These are phyloP conservation scores for Neocallimastix lanati DNA, from an alignment of 192 early-diverging fungal genomes.

Conservation along the genomic window DNA sequence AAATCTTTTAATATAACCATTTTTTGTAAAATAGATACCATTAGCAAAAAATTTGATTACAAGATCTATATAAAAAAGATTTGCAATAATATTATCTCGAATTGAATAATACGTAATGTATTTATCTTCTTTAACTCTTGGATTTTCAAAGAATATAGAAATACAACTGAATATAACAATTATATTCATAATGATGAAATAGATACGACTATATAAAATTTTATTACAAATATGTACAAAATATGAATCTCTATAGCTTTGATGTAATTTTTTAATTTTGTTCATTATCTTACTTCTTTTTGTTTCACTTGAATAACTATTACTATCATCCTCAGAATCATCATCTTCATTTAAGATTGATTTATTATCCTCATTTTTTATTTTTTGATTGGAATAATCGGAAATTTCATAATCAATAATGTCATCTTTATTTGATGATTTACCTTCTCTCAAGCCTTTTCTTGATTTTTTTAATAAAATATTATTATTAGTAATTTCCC, in stretches of 20 bases:
- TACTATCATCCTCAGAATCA: too few species aligned
- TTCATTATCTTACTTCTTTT: too few species aligned
- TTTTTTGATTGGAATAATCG: too few species aligned
- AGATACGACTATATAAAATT: neutral
- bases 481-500: too few species aligned
- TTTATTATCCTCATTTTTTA: too few species aligned
- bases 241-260: neutral
- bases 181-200: neutral
- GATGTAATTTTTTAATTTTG: neutral
- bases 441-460: too few species aligned
- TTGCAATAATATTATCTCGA: neutral
- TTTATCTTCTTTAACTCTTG: neutral
- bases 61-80: neutral
- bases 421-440: too few species aligned
- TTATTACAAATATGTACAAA: neutral
- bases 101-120: neutral
- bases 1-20: neutral
- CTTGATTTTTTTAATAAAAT: too few species aligned
- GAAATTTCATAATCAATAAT: too few species aligned
- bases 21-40: neutral
- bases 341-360: too few species aligned
- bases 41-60: neutral
- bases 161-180: neutral
- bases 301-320: too few species aligned
- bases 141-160: neutral